Evolutionary conservation across 345 rosid genomes (phyloP), one percentile per base, ranked within the genome.

Genomic region (Bruguiera gymnorhiza): DNA sequence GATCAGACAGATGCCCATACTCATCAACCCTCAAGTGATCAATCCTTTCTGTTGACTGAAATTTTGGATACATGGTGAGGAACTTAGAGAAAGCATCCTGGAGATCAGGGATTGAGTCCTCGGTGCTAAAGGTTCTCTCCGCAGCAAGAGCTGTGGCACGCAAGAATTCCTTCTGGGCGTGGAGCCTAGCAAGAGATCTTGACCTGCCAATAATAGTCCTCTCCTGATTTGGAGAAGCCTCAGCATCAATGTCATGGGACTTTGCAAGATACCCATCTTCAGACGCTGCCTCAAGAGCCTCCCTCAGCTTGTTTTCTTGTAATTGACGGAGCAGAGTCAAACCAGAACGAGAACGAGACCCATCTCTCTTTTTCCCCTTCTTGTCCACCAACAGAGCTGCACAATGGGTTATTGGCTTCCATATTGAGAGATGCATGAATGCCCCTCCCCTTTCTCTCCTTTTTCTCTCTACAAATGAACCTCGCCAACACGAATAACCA

Each of bases 231-330:
- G 73, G 30, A 8, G 60, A 76, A 48, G 84, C 59, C 56, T 78
- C 81, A 4, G 78, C 60, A 68, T 89, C 97, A 30, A 89, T 86
- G 75, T 83, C 85, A 64, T 83, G 91, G 18, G 96, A 83, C 80
- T 88, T 92, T 65, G 76, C 73, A 52, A 89, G 88, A 3, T 86
- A 92, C 53, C 97, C 96, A 69, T 85, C 90, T 75, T 89, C 93
- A 27, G 96, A 92, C 58, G 97, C 97, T 74, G 86, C 97, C 68
- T 92, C 96, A 3, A 92, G 82, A 79, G 97, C 97, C 81, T 92
- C 97, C 24, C 84, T 79, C 6, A 92, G 87, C 80, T 76, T 88
- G 78, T 83, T 84, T 68, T 92, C 97, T 60, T 92, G 92, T 67
- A 92, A 59, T 72, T 82, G 89, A 27, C 96, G 88, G 63, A 89